Percentiles rank a stretch among this genome's conserved stretches.
Evolutionary conservation across 129 eudicot species (phyloP).

Genomic region (Lonicera japonica): DNA sequence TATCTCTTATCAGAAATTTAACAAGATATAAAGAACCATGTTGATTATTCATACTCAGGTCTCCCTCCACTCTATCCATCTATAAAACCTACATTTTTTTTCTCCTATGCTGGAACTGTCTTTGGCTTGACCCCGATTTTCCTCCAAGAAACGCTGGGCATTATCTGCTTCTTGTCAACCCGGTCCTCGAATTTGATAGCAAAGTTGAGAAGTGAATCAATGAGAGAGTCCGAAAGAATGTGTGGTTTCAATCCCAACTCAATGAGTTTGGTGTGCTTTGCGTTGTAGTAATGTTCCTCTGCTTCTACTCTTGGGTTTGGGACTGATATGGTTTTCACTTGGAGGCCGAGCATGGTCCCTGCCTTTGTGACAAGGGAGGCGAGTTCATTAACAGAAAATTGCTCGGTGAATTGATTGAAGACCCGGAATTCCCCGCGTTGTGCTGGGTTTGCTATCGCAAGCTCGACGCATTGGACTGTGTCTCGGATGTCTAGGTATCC

Average conservation of each 20-base stretch:
- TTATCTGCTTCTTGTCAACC: constrained; percentile 79
- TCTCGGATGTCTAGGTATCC: constrained; percentile 96
- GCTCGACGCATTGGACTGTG: constrained; percentile 91
- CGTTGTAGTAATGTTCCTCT: constrained; percentile 95
- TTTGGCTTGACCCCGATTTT: constrained; percentile 94
- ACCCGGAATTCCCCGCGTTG: constrained; percentile 91
- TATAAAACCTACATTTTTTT: too few species aligned
- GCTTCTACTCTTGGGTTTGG: constrained; percentile 99
- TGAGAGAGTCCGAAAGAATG: constrained; percentile 88
- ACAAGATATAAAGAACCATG: too few species aligned
- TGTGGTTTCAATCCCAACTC: constrained; percentile 90
- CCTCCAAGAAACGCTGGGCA: constrained; percentile 98
- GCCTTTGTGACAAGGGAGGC: constrained; percentile 92
- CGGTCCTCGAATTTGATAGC: constrained; percentile 75
- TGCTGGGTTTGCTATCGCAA: constrained; percentile 96
- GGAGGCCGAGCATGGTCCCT: constrained; percentile 77
- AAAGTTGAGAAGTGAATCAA: constrained; percentile 80
- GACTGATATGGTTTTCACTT: constrained; percentile 75
- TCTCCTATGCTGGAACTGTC: constrained; percentile 65
- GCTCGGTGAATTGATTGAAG: constrained; percentile 92
- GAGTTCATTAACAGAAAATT: constrained; percentile 89
- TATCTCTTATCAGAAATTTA: too few species aligned
- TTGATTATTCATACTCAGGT: too few species aligned
- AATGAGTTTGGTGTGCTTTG: constrained; percentile 88
- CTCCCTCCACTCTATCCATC: too few species aligned